These are phyloP conservation scores for Jacaranda copaia DNA, from an alignment of 257 asterid genomes.

Conservation along the genomic window DNA sequence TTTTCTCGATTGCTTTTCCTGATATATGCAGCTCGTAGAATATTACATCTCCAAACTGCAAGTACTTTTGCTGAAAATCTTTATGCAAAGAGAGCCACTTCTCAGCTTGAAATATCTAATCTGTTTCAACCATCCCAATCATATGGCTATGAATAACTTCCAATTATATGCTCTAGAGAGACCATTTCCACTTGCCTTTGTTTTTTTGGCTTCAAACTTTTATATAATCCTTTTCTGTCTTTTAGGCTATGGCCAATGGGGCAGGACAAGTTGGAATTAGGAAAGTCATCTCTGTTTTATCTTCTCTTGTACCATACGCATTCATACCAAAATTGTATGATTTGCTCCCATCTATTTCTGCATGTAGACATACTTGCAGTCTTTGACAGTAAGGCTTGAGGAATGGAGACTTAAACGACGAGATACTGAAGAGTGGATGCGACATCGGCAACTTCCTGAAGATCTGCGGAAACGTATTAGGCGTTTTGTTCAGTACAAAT, in stretches of 20 bases:
- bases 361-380: slow-evolving; percentile 86
- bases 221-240: neutral
- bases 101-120: no score
- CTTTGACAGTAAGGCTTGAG: slow-evolving; percentile 82
- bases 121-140: no score
- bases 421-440: slow-evolving; percentile 98
- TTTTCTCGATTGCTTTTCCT: no score
- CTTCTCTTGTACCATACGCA: neutral
- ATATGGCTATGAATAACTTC: no score
- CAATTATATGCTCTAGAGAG: no score
- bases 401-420: slow-evolving; percentile 93
- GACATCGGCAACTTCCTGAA: slow-evolving; percentile 96
- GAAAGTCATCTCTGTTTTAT: neutral
- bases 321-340: slow-evolving; percentile 12
- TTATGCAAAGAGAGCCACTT: no score
- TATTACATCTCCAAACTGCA: no score
- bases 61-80: no score
- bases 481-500: slow-evolving; percentile 88
- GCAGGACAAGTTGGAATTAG: no score
- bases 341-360: slow-evolving; percentile 33
- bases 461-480: slow-evolving; percentile 81
- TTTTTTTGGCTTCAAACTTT: no score
- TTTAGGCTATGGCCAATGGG: neutral
- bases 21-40: no score
- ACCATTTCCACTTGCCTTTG: no score